These are phyloP conservation scores for Penicillium sp. DNA, from an alignment of 2,329 filamentous ascomycete genomes.

Conservation along the genomic window DNA sequence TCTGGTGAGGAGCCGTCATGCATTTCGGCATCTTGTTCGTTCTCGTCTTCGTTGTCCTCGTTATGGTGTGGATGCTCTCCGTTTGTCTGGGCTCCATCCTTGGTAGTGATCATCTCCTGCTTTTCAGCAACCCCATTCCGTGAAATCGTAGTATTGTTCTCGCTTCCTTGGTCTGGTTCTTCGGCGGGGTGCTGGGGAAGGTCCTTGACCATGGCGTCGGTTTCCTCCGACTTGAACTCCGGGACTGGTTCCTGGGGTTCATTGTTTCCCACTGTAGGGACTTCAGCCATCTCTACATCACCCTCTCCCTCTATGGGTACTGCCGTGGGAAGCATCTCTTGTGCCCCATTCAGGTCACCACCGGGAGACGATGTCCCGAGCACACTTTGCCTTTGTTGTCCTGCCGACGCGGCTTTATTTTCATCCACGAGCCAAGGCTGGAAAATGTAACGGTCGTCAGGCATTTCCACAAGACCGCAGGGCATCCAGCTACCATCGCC, in stretches of 20 bases:
- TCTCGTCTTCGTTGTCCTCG: slow-evolving; percentile 32
- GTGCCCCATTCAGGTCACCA: slow-evolving; percentile 22
- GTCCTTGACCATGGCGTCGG: slow-evolving; percentile 41
- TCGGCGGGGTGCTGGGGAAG: slow-evolving; percentile 41
- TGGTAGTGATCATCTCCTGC: slow-evolving; percentile 24
- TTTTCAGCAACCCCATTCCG: slow-evolving; percentile 7
- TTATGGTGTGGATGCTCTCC: slow-evolving; percentile 12
- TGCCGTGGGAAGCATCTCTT: slow-evolving; percentile 17
- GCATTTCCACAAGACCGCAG: slow-evolving; percentile 58
- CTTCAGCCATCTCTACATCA: slow-evolving; percentile 46
- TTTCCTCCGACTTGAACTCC: slow-evolving; percentile 45
- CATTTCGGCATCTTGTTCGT: slow-evolving; percentile 41
- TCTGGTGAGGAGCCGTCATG: slow-evolving; percentile 46
- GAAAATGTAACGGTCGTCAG: slow-evolving; percentile 57
- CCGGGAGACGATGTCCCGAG: slow-evolving; percentile 19
- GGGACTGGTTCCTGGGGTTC: slow-evolving; percentile 25
- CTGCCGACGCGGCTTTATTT: slow-evolving; percentile 22
- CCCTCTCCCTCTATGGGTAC: slow-evolving; percentile 23
- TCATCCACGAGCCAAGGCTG: slow-evolving; percentile 40
- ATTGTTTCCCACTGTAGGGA: slow-evolving; percentile 18
- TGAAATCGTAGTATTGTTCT: slow-evolving; percentile 8
- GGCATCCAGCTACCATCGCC: slow-evolving; percentile 67
- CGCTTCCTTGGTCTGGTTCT: not conserved
- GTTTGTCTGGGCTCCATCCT: slow-evolving; percentile 20
- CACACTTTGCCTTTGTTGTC: slow-evolving; percentile 27